Evolutionary conservation across 2,329 filamentous ascomycete species (phyloP), one percentile per base, ranked within the genome.

Genomic region (Colletotrichum karsti): DNA sequence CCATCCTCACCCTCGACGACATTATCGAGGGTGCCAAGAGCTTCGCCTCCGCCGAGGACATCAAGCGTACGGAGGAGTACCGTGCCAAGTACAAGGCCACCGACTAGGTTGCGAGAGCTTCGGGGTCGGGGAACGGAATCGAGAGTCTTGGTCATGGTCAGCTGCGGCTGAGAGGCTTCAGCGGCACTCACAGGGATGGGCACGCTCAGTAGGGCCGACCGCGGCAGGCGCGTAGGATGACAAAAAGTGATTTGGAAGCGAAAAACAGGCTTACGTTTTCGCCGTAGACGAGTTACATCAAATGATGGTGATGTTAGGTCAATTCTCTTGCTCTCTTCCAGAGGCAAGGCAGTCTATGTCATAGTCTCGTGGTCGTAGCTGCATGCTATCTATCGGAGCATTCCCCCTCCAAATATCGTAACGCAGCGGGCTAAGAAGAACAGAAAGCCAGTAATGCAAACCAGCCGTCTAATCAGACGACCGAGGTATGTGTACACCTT

Each of bases 1-100:
- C 93, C 18, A 96, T 98, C 72, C 80, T 97, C 74, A 95, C 91
- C 44, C 85, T 98, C 72, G 89, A 94, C 75, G 94, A 98, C 79
- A 90, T 98, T 73, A 91, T 95, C 72, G 86, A 86, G 61, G 91
- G 91, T 10, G 83, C 93, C 78, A 88, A 87, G 75, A 84, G 84
- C 46, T 83, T 89, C 72, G 90, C 88, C 44, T 87, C 88, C 1
- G 86, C 87, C 53, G 85, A 88, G 35, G 88, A 93, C 71, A 84
- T 92, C 71, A 83, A 85, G 81, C 85, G 85, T 67, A 91, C 93
- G 77, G 89, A 93, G 81, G 92, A 90, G 77, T 97, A 97, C 80
- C 89, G 92, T 62, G 79, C 80, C 50, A 87, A 87, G 81, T 92
- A 90, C 78, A 89, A 87, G 78, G 87, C 89, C 20, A 87, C 80